phyloP scores from a whole-genome alignment of 176 grass and related monocot genomes.

The Musa schizocarpa region DNA sequence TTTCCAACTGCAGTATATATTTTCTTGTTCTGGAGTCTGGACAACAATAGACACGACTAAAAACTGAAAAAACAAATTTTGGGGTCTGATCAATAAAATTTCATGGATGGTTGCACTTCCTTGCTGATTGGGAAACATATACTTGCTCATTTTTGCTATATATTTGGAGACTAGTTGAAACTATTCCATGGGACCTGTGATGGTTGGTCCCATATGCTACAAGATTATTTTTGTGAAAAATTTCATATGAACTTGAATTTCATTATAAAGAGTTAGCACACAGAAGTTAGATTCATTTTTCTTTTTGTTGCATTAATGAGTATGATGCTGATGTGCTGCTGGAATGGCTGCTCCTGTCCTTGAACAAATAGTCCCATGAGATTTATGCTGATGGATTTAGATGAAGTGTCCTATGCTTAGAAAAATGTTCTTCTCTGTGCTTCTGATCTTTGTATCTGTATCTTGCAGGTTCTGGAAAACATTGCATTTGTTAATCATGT shows the following conservation, averaged over 20 bases:
- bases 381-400: neutral
- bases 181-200: neutral
- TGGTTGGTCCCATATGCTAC: neutral
- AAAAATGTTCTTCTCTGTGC: neutral
- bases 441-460: neutral
- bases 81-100: too few relatives aligned
- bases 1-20: neutral
- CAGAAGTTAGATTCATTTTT: neutral
- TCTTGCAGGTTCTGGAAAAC: constrained; percentile 62
- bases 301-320: neutral
- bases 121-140: neutral
- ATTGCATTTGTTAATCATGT: constrained; percentile 52
- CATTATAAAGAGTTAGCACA: neutral
- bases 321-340: neutral
- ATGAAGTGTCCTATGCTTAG: neutral
- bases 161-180: neutral
- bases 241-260: neutral
- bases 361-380: neutral
- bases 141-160: neutral
- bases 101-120: neutral
- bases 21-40: neutral
- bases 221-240: neutral
- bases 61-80: neutral
- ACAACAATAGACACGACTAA: neutral
- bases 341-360: neutral